phyloP scores from a whole-genome alignment of 306 rosid species.

The Sechiopsis laciniata region DNA sequence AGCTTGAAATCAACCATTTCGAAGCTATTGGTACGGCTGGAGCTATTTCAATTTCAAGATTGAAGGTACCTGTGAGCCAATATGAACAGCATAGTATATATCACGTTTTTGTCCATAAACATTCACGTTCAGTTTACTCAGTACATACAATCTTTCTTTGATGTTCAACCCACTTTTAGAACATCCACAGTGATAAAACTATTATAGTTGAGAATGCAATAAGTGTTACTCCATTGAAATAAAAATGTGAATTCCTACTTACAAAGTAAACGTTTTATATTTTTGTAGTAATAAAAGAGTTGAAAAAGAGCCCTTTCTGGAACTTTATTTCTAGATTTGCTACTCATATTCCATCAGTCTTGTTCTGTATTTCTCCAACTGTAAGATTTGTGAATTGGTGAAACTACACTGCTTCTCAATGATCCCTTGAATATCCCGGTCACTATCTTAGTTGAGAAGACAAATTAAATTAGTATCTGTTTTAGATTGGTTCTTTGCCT shows the following conservation, averaged over 20 bases:
- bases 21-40: slow-evolving; percentile 63
- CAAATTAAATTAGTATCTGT: background rate
- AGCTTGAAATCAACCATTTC: slow-evolving; percentile 65
- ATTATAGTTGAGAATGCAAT: background rate
- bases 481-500: slow-evolving; percentile 14
- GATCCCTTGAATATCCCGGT: background rate
- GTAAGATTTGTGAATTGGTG: background rate
- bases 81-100: background rate
- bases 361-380: background rate
- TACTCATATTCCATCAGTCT: background rate
- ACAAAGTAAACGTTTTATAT: background rate
- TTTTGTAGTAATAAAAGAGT: background rate
- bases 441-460: background rate
- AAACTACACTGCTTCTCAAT: background rate
- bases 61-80: slow-evolving; percentile 61
- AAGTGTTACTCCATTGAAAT: background rate
- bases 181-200: background rate
- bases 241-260: background rate
- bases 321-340: background rate
- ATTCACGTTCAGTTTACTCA: slow-evolving; percentile 4
- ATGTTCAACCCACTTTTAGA: background rate
- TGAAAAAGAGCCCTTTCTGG: background rate
- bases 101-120: background rate
- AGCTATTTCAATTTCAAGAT: slow-evolving; percentile 57
- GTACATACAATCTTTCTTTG: background rate